Evolutionary conservation across 257 asterid species (phyloP).

Genomic region (Gentiana macrophylla): DNA sequence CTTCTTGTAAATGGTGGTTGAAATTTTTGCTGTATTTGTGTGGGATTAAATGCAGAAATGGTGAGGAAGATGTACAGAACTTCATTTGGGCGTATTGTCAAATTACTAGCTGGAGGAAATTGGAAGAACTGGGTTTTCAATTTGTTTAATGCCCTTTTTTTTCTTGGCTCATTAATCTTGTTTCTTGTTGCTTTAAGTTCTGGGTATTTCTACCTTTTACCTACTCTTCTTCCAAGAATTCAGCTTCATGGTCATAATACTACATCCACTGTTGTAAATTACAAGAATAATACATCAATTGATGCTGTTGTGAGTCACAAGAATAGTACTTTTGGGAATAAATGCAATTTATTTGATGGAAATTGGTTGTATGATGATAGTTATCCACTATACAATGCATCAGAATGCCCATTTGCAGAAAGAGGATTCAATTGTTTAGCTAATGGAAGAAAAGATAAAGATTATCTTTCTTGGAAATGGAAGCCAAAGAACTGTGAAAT

Average conservation of each 20-base stretch:
- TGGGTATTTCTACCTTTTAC: slow-evolving; percentile 42
- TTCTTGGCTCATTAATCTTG: slow-evolving; percentile 49
- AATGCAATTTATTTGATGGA: slow-evolving; percentile 75
- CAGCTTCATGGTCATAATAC: slow-evolving; percentile 12
- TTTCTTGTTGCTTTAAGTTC: slow-evolving; percentile 56
- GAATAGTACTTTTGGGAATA: slow-evolving; percentile 13
- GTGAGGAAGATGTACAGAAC: slow-evolving; percentile 27
- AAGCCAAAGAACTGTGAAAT: slow-evolving; percentile 59
- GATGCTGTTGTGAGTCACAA: slow-evolving; percentile 5
- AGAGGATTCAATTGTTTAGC: slow-evolving; percentile 72
- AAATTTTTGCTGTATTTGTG: slow-evolving; percentile 8
- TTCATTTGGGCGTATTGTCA: slow-evolving; percentile 27
- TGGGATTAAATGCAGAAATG: slow-evolving; percentile 9
- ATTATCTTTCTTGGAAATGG: slow-evolving; percentile 85
- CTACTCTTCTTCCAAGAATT: slow-evolving; percentile 31
- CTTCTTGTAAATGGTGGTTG: slow-evolving; percentile 7
- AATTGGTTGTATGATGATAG: slow-evolving; percentile 67
- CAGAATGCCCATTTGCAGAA: slow-evolving; percentile 70
- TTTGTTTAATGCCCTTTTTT: slow-evolving; percentile 43
- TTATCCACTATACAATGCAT: slow-evolving; percentile 74
- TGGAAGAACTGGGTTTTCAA: slow-evolving; percentile 48
- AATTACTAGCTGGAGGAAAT: slow-evolving; percentile 23
- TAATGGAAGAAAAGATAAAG: slow-evolving; percentile 69
- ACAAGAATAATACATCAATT: slow-evolving; percentile 9
- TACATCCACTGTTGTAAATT: slow-evolving; percentile 4